Base-by-base conservation (phyloP, 768 basidiomycete species). In the Mycena crocata region DNA sequence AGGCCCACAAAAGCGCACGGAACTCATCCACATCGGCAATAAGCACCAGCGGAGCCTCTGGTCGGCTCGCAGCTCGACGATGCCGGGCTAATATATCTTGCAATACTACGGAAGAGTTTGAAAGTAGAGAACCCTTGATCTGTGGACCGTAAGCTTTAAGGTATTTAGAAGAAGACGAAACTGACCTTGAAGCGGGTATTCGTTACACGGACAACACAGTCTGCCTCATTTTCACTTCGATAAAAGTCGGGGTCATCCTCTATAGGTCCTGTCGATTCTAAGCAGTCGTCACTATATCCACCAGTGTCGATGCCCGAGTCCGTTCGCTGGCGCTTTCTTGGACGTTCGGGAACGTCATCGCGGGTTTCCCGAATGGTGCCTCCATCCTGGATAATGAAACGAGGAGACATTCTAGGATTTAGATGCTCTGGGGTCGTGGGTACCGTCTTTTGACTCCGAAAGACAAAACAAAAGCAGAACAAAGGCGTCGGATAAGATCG, bases 141-240 rank as follows among this genome's bases (percentile, higher is more conserved):
- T 69, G 35, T 8, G 15, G 7, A 28, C 21, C 9, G 17, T 17
- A 40, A 46, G 19, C 44, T 32, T 14, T 5, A 19, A 31, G 8
- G 30, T 13, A n/a, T 14, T n/a, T 15, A 34, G 23, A 24, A 32
- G 10, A 15, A 15, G 15, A 39, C 30, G n/a, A 50, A 50, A 71
- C 70, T 35, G 70, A 87, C 87, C 80, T 85, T 86, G 79, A 87
- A 88, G 23, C 87, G 61, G 0, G 77, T 82, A 42, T 79, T 80
- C 65, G 78, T 79, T 17, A 87, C 82, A 34, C 82, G 78, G 1
- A 88, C 69, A 32, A 84, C 77, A 42, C 81, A 83, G 50, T 79
- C 78, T 24, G 82, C 84, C 61, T 76, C 77, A 1, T 56, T 58
- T 34, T 78, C 77, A 0, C 76, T 76, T 50, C 77, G 76, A 68